phyloP scores from a whole-genome alignment of 2,329 filamentous ascomycete genomes.

The Helotiales sp. region DNA sequence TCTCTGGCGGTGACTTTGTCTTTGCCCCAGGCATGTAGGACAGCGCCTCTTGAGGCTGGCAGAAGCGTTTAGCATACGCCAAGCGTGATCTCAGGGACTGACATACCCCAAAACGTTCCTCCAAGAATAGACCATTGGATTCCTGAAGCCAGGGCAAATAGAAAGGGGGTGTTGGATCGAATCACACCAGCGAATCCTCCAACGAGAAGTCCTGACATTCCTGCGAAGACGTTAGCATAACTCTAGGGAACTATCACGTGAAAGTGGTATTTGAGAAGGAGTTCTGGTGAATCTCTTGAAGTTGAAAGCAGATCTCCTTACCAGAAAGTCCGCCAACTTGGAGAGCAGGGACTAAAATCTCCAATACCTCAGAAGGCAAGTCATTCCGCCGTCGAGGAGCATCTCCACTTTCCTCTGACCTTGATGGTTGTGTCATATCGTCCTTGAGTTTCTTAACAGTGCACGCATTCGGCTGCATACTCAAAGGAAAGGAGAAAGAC shows the following conservation, averaged over 20 bases:
- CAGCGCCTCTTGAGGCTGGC: conserved; percentile 54
- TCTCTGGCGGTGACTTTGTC: conserved; percentile 57
- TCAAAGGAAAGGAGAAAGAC: neutral
- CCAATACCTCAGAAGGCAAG: conserved; percentile 50
- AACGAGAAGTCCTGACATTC: conserved; percentile 63
- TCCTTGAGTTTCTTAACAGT: conserved; percentile 35
- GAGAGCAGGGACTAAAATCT: conserved; percentile 56
- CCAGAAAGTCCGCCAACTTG: conserved; percentile 65
- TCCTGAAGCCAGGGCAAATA: conserved; percentile 75
- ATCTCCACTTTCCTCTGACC: conserved; percentile 14
- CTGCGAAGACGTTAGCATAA: conserved; percentile 46
- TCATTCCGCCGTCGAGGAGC: conserved; percentile 19
- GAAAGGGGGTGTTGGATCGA: conserved; percentile 65
- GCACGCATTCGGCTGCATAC: conserved; percentile 38
- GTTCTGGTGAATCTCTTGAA: too few relatives aligned
- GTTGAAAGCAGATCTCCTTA: too few relatives aligned
- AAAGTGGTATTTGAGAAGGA: too few relatives aligned
- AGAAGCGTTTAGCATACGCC: conserved; percentile 2
- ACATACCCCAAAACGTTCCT: conserved; percentile 74
- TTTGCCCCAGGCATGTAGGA: conserved; percentile 53
- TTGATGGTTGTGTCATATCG: conserved; percentile 31
- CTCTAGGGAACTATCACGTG: conserved; percentile 24
- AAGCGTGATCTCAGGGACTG: neutral
- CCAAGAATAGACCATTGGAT: conserved; percentile 83
- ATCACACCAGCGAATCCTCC: conserved; percentile 76